phyloP scores from a whole-genome alignment of 2,329 filamentous ascomycete species.

The Blastomyces parvus region DNA sequence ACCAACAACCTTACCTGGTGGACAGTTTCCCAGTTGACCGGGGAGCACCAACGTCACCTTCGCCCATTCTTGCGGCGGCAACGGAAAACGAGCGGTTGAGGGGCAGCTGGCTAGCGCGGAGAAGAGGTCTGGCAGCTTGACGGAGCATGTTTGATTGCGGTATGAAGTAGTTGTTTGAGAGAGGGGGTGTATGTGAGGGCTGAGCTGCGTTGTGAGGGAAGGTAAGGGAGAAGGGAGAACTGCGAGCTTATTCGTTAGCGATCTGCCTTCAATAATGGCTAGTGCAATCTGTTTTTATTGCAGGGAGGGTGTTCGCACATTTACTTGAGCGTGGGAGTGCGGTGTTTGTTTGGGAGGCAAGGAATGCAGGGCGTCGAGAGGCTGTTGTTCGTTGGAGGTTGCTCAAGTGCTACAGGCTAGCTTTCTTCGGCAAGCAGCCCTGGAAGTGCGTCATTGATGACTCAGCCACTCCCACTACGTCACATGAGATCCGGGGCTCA shows the following conservation, averaged over 20 bases:
- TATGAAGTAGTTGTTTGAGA: neutral
- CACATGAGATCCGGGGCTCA: neutral
- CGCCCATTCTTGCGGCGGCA: conserved; percentile 53
- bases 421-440: neutral
- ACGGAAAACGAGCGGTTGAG: conserved; percentile 53
- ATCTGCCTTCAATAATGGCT: neutral
- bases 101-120: conserved; percentile 44
- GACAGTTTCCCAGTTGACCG: conserved; percentile 26
- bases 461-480: neutral
- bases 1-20: conserved; percentile 19
- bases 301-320: neutral
- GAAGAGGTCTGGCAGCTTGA: conserved; percentile 49
- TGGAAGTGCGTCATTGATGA: neutral
- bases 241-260: conserved; percentile 6
- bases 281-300: neutral
- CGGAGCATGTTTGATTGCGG: conserved; percentile 51
- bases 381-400: neutral
- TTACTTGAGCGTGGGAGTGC: neutral
- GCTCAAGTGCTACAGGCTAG: neutral
- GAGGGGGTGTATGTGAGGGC: conserved; percentile 5
- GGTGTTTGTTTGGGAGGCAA: neutral
- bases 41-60: conserved; percentile 56
- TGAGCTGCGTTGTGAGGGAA: conserved; percentile 9
- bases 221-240: neutral
- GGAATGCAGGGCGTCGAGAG: neutral